Evolutionary conservation across 140 eudicot genomes (phyloP), one percentile per base, ranked within the genome.

Genomic region (Bidens hawaiensis): DNA sequence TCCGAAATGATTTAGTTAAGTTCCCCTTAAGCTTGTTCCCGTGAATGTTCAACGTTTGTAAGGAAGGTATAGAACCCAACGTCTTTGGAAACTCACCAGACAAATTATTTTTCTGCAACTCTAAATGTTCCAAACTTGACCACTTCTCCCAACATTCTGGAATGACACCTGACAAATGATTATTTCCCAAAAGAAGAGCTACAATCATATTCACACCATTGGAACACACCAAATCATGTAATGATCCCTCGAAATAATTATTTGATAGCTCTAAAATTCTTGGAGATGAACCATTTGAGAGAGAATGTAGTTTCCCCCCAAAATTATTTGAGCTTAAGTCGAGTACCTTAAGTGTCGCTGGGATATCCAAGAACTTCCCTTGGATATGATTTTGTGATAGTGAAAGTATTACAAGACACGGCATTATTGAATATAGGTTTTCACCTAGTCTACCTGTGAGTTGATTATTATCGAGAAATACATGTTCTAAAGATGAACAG

Each of bases 191-290:
- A 48, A 17, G 1, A 38, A 38, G 15, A 38, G 1, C 4, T 9
- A 0, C 2, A 2, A 15, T 38, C 45, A 1, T 10, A 15, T 38
- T 38, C 15, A 38, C 15, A 9, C 15, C 45, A 12, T 38, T 38
- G 45, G 45, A 38, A 38, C 45, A 38, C n/a, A 38, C 45, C 3
- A 38, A 38, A 38, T 38, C 3, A 38, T 38, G 45, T 38, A 38
- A 12, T 12, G 45, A 38, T 11, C 83, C 83, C 33, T 5, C 14
- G 1, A 78, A 46, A 26, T 60, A 24, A 34, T 78, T 78, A 21
- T 53, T 22, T 10, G 49, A n/a, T 4, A 79, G 36, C 0, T 8
- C 33, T 23, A 74, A 40, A 1, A 10, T 0, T 36, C 9, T 1
- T 36, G 3, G 2, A 36, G 43, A 11, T n/a, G n/a, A 1, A 36